These are phyloP conservation scores for Craspedostauros australis DNA, from an alignment of 108 stramenopile species.

Conservation along the genomic window DNA sequence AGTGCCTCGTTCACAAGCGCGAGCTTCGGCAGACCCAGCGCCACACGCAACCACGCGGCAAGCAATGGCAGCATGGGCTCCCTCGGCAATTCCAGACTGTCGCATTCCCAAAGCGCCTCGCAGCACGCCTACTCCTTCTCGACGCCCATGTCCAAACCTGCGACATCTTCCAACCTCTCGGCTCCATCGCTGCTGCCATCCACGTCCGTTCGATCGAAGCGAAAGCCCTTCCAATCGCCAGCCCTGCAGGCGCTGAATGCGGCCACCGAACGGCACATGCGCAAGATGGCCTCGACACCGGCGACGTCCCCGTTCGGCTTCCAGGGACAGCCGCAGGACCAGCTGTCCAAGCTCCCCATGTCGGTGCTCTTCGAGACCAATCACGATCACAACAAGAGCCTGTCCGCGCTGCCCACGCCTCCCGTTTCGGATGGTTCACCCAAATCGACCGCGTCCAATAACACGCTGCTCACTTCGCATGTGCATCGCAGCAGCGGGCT, in stretches of 20 bases:
- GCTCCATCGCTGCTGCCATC: conserved; percentile 6
- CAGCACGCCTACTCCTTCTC: conserved; percentile 25
- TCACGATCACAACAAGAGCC: conserved; percentile 1
- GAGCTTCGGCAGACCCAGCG: background rate
- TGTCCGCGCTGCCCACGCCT: conserved; percentile 4
- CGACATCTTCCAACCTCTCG: background rate
- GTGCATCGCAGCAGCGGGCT: too few species aligned
- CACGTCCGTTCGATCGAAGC: conserved; percentile 18
- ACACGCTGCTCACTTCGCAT: conserved; percentile 4
- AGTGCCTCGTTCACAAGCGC: background rate
- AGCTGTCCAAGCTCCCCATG: background rate
- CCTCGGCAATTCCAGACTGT: background rate
- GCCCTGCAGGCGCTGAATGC: conserved; percentile 20
- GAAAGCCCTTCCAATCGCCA: conserved; percentile 6
- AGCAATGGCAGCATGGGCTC: background rate
- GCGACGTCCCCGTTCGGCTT: conserved; percentile 5
- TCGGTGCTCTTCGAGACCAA: background rate
- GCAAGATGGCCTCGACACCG: conserved; percentile 24
- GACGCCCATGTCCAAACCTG: background rate
- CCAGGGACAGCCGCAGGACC: background rate
- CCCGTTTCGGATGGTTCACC: background rate
- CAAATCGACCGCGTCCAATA: background rate
- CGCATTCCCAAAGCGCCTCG: conserved; percentile 1
- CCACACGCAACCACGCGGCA: background rate
- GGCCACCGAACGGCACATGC: conserved; percentile 41